Evolutionary conservation across 305 asterid species (phyloP).

Genomic region (Solanum aculeatissimum): DNA sequence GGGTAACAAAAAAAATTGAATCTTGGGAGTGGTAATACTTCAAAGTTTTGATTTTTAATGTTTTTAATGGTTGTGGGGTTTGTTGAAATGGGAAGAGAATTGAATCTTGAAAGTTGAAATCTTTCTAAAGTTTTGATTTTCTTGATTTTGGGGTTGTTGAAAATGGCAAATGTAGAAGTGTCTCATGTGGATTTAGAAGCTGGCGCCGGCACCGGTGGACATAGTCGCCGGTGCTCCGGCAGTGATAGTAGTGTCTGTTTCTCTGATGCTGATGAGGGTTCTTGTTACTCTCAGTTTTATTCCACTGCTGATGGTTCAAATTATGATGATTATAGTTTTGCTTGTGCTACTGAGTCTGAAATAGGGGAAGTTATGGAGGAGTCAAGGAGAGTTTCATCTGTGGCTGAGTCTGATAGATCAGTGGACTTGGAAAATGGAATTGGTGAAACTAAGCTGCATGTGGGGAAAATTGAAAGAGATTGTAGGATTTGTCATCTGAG

Average conservation of each 20-base stretch:
- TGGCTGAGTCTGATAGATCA: conserved; percentile 28
- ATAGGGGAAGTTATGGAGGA: conserved; percentile 20
- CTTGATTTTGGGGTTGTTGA: conserved; percentile 9
- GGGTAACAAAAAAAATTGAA: background rate
- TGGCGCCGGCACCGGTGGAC: conserved; percentile 35
- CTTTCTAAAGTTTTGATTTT: conserved; percentile 12
- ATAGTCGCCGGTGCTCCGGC: conserved; percentile 8
- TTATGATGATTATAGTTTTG: conserved; percentile 35
- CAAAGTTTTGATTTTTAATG: conserved; percentile 11
- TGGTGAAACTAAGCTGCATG: conserved; percentile 21
- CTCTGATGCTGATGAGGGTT: conserved; percentile 68
- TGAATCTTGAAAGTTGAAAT: background rate
- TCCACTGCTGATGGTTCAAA: conserved; percentile 59
- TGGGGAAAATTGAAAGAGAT: conserved; percentile 39
- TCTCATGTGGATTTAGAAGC: conserved; percentile 49
- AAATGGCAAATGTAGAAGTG: conserved; percentile 29
- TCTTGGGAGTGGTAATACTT: background rate
- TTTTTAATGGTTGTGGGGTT: background rate
- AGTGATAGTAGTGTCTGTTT: conserved; percentile 21
- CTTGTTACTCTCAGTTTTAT: conserved; percentile 65
- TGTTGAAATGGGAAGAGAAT: background rate
- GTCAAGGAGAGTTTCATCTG: conserved; percentile 5
- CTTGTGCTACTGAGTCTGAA: conserved; percentile 23
- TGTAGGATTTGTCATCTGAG: conserved; percentile 88
- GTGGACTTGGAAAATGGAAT: conserved; percentile 31